A percentile compares a stretch with the other conserved stretches of the same genome.
These are phyloP conservation scores for Athelia psychrophila DNA, from an alignment of 1,284 basidiomycete species.

Conservation along the genomic window DNA sequence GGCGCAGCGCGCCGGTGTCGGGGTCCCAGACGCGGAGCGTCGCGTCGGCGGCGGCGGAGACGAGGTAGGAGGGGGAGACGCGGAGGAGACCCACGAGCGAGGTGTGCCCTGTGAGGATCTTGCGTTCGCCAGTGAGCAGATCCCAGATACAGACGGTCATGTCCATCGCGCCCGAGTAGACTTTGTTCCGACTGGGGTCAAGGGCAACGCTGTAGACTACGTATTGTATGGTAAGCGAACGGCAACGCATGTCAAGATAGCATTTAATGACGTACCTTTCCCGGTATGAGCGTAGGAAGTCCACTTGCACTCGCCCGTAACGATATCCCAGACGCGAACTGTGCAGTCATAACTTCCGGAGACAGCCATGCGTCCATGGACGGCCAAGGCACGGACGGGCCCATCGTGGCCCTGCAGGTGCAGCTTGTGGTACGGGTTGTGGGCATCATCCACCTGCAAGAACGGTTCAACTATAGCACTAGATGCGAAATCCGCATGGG, in stretches of 20 bases:
- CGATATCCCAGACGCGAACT: conserved; percentile 92
- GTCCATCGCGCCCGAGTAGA: conserved; percentile 95
- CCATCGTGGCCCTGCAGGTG: conserved; percentile 86
- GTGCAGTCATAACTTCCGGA: conserved; percentile 94
- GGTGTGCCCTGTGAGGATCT: conserved; percentile 85
- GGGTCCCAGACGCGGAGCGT: conserved; percentile 93
- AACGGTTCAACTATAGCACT: conserved; percentile 6
- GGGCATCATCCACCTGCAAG: conserved; percentile 63
- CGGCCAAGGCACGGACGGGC: conserved; percentile 90
- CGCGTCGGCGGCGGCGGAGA: conserved; percentile 92
- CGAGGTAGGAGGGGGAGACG: conserved; percentile 81
- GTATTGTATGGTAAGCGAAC: conserved; percentile 6
- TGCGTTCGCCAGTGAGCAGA: conserved; percentile 72
- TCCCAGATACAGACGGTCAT: conserved; percentile 94
- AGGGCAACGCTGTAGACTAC: conserved; percentile 90
- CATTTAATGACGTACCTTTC: conserved; percentile 59
- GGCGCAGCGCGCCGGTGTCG: conserved; percentile 71
- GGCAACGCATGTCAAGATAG: neutral
- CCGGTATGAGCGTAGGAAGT: conserved; percentile 84
- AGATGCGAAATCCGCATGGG: conserved; percentile 3
- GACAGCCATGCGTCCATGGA: conserved; percentile 83
- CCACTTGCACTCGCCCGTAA: conserved; percentile 83
- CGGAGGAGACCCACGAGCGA: conserved; percentile 87
- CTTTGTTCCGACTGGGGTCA: conserved; percentile 80
- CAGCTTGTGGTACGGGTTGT: conserved; percentile 88